Base-by-base conservation (phyloP, 176 grass and related monocot genomes). In the Cocos nucifera region DNA sequence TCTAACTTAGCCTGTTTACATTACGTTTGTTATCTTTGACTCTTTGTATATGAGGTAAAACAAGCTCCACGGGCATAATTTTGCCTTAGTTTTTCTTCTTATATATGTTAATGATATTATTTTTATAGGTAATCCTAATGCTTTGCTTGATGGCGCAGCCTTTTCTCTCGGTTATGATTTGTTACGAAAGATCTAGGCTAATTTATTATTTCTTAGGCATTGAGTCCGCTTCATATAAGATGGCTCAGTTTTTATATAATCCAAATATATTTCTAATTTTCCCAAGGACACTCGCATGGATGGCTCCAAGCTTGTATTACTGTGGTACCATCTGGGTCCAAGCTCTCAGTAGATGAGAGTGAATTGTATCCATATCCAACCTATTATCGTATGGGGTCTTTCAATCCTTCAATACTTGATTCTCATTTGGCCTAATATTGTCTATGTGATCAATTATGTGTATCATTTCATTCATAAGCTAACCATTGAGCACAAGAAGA, bases 71-170 rank as follows among this genome's bases (percentile, higher is more conserved):
- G 4, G 19, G 60, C 59, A 0, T 75, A 23, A 49, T 74, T 56
- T 5, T 23, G 23, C 23, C 23, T 23, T 23, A 23, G 23, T 23
- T 28, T 3, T 28, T 28, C 24, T 73, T 3, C 0, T 54, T 0
- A 12, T 53, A 0, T 62, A 73, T 73, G 57, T 73, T 1, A 30
- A 72, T 49, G 66, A 57, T 28, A 57, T 28, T 28, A 28, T 28
- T 28, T 0, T 28, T 4, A 28, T 0, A 5, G 4, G 4, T 28
- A 28, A 0, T 5, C 4, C 26, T 28, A 28, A 28, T 28, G 0
- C 26, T 28, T 5, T 5, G 4, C 26, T 28, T 28, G 26, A 28
- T 28, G 26, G 3, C 26, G 2, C 5, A 28, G 4, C 4, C 4
- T 28, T 4, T 28, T 28, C 0, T 28, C 3, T 28, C 3, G 5